Evolutionary conservation across 768 basidiomycete species (phyloP), one percentile per base, ranked within the genome.

Genomic region (Pleurotus djamor): DNA sequence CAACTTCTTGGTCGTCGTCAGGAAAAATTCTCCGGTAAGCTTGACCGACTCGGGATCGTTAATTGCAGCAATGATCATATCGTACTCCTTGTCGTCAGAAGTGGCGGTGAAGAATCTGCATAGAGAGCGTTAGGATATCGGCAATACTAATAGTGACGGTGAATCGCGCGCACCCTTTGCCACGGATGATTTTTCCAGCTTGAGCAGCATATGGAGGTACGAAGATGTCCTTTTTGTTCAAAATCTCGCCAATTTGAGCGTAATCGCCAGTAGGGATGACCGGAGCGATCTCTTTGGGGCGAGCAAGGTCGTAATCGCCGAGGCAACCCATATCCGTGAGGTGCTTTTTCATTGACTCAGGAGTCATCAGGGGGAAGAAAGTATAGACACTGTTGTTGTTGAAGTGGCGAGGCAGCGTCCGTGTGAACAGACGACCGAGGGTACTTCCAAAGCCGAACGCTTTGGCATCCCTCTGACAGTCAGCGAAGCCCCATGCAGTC

Each of bases 361-460:
- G 92, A 0, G 87, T 89, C 85, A 93, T 87, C 47, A 94, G 77
- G n/a, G 92, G 89, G 86, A 93, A 94, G 83, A 90, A 92, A 3
- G 92, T 85, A 68, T 91, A 94, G 49, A 83, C 74, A 60, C 88
- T 90, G 68, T 88, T 85, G 64, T 83, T 79, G 0, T 81, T 79
- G 72, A 80, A 94, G 67, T 91, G 74, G 51, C 84, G 72, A 1
- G 92, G 91, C 1, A 94, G 79, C 16, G 83, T 85, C 48, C 92
- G 89, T 51, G 92, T 74, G 71, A 94, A 74, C 35, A 94, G 80
- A 36, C 87, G 82, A 5, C 88, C 91, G 43, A 93, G 81, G 10
- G 82, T 88, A 69, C 87, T 88, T 17, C 91, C 91, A 63, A 88
- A 89, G 32, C 91, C 91, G 59, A 84, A 87, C 3, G 81, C 91